Conservation (phyloP, 441 rosid genomes). For the Gossypium aridum region DNA sequence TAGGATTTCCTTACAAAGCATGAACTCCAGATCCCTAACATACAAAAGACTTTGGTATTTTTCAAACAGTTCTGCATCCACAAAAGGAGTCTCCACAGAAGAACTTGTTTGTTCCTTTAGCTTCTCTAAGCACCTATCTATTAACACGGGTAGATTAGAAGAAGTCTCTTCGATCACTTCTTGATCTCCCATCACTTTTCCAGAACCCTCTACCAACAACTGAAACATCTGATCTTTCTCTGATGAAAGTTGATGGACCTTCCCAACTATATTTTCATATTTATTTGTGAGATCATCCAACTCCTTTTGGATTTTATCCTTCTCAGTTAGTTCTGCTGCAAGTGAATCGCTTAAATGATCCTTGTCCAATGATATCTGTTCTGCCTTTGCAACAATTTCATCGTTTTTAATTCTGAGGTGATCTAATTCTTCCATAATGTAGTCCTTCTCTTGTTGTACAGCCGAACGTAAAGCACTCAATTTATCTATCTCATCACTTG, state of each 20-base stretch:
- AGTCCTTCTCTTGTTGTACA: constrained; percentile 10
- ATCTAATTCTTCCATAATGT: constrained; percentile 8
- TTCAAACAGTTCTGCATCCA: constrained; percentile 40
- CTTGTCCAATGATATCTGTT: constrained; percentile 5
- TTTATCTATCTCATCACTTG: constrained; percentile 29
- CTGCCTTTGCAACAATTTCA: constrained; percentile 5
- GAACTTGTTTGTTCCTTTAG: constrained; percentile 39
- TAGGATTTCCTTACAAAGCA: constrained; percentile 49
- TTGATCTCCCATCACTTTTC: constrained; percentile 30
- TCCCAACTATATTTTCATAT: constrained; percentile 38
- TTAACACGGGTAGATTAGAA: constrained; percentile 35
- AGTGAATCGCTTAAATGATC: constrained; percentile 51
- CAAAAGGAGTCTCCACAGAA: constrained; percentile 29
- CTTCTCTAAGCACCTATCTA: constrained; percentile 51
- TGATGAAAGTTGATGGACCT: constrained; percentile 31
- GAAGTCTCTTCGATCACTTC: constrained; percentile 26
- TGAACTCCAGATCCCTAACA: constrained; percentile 51
- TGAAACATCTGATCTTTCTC: constrained; percentile 59
- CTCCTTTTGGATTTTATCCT: constrained; percentile 46
- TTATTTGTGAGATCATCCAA: constrained; percentile 32
- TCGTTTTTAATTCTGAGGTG: background rate
- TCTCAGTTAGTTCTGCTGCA: constrained; percentile 57
- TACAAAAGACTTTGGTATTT: constrained; percentile 64
- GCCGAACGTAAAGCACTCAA: background rate
- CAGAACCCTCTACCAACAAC: constrained; percentile 55